Base-by-base conservation (phyloP, 2,329 filamentous ascomycete species). In the Penicillium paneum region DNA sequence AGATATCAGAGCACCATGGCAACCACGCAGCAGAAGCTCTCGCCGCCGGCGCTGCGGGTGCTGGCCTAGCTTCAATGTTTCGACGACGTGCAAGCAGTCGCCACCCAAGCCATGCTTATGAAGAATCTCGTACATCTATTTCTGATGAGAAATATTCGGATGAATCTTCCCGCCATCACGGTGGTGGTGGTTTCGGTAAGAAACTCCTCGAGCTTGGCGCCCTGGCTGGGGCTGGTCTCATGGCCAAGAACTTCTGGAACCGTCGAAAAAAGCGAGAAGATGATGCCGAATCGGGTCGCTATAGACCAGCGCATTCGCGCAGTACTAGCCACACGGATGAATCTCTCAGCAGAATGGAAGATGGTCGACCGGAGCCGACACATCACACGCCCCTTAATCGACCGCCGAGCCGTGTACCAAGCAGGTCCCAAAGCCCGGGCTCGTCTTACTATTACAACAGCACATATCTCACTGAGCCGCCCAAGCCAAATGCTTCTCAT, bases 111-210 rank as follows among this genome's bases (percentile, higher is more conserved):
- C 62, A 75, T 65, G 49, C 66, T 65, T 58, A 77, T 69, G 68
- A 77, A 41, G 70, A 70, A 17, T 76, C 75, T 8, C 86, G 83
- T 0, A 78, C 78, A 5, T 87, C 84, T 48, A 86, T 84, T 59
- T 73, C 77, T 32, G 82, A 87, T 36, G 87, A 91, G 60, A 90
- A 91, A 68, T 81, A 82, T 54, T 82, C 81, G 0, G 80, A 85
- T n/a, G 70, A 74, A 40, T 74, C 74, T 24, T 77, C 71, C 34
- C 71, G 67, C 6, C 64, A 59, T 17, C 31, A 52, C 39, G 58
- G 49, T n/a, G 41, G 78, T 4, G 80, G 81, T 17, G 84, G 85
- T 8, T 79, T 88, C 61, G 81, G 84, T 69, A 82, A 82, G 64
- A 83, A 81, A 49, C 56, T 90, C 2, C 70, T 87, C 13, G 80